These are phyloP conservation scores for Debaryomyces udenii DNA, from an alignment of 1,139 yeast species.

Conservation along the genomic window DNA sequence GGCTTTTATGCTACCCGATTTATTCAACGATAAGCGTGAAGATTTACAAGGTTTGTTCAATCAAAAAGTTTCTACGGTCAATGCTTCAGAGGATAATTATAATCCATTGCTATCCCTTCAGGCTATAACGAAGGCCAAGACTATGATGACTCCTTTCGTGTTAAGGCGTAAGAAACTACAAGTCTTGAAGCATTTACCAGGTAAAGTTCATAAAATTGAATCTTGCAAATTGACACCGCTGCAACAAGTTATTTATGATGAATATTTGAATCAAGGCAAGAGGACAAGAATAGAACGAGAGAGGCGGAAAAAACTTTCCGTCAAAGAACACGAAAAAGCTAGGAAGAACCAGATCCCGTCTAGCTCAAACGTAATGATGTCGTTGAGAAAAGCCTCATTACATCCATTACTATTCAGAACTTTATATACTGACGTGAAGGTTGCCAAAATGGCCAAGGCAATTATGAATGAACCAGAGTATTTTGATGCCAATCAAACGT, in stretches of 20 bases:
- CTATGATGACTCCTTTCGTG: slow-evolving; percentile 98
- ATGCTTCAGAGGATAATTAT: slow-evolving; percentile 47
- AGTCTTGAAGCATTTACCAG: slow-evolving; percentile 85
- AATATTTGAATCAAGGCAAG: slow-evolving; percentile 52
- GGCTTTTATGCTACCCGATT: slow-evolving; percentile 84
- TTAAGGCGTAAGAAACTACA: slow-evolving; percentile 89
- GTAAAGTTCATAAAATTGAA: slow-evolving; percentile 64
- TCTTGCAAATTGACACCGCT: slow-evolving; percentile 61
- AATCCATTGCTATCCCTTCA: slow-evolving; percentile 87
- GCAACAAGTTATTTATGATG: slow-evolving; percentile 65
- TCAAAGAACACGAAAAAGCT: slow-evolving; percentile 41
- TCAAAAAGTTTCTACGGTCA: slow-evolving; percentile 73
- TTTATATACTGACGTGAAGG: slow-evolving; percentile 53
- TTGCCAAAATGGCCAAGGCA: slow-evolving; percentile 69
- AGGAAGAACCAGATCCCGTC: slow-evolving; percentile 39
- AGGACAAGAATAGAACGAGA: slow-evolving; percentile 53
- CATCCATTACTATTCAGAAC: slow-evolving; percentile 75
- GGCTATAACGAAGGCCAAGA: slow-evolving; percentile 89
- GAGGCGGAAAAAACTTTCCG: slow-evolving; percentile 47
- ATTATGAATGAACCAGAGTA: slow-evolving; percentile 85
- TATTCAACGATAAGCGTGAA: slow-evolving; percentile 80
- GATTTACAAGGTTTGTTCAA: slow-evolving; percentile 81
- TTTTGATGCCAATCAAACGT: slow-evolving; percentile 69
- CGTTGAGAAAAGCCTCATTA: slow-evolving; percentile 70
- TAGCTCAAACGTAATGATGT: slow-evolving; percentile 65